Conservation (phyloP, 345 rosid species). For the Barbarea vulgaris region DNA sequence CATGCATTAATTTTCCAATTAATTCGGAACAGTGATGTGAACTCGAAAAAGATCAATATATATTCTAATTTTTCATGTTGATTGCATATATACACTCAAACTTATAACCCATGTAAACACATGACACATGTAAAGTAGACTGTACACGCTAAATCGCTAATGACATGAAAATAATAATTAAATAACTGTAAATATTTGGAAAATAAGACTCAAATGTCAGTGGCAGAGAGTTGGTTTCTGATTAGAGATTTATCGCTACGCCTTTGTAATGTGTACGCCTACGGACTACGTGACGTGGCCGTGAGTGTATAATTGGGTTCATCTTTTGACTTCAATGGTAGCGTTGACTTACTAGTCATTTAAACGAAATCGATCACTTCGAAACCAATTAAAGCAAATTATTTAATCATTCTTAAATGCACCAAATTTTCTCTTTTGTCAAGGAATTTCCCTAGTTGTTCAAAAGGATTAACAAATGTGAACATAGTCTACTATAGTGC, state of each 20-base stretch:
- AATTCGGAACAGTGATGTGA: constrained; percentile 2
- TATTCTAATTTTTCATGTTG: background rate
- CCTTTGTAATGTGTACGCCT: constrained; percentile 4
- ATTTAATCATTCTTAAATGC: constrained; percentile 15
- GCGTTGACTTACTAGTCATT: constrained; percentile 38
- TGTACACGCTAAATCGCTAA: background rate
- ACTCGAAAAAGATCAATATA: background rate
- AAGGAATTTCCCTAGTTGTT: constrained; percentile 12
- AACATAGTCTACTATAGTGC: constrained; percentile 21
- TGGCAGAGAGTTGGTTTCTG: constrained; percentile 12
- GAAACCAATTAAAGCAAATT: constrained; percentile 35
- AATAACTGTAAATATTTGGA: background rate
- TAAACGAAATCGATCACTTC: constrained; percentile 39
- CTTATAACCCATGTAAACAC: background rate
- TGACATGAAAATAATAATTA: background rate
- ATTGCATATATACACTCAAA: constrained; percentile 1
- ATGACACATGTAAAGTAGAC: constrained; percentile 23
- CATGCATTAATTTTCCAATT: background rate
- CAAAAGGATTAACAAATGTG: constrained; percentile 30
- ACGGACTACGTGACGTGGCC: constrained; percentile 11
- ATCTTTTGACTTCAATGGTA: constrained; percentile 25
- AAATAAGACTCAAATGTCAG: background rate
- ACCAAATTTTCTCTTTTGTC: constrained; percentile 22
- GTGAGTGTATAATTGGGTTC: constrained; percentile 19
- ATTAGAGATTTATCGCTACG: background rate